These are phyloP conservation scores for Neopestalotiopsis rosae DNA, from an alignment of 2,329 filamentous ascomycete genomes.

Conservation along the genomic window DNA sequence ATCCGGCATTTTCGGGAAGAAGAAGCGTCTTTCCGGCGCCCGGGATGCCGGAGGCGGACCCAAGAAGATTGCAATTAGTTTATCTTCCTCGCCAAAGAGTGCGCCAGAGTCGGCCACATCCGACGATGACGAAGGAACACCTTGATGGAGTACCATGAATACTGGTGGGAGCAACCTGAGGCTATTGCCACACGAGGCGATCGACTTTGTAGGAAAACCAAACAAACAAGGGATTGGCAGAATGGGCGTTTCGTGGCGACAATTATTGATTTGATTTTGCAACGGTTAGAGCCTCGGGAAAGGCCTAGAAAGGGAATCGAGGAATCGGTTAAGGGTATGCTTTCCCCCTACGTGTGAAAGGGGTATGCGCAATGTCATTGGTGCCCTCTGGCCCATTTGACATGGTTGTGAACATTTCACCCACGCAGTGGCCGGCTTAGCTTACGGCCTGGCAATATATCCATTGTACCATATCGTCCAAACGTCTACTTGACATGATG, in stretches of 20 bases:
- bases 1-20: conserved; percentile 48
- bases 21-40: conserved; percentile 49
- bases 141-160: conserved; percentile 19
- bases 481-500: not conserved
- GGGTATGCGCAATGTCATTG: not conserved
- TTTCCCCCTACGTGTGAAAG: conserved; percentile 3
- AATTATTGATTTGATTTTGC: conserved; percentile 27
- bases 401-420: not conserved
- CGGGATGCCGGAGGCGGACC: conserved; percentile 46
- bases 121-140: conserved; percentile 25
- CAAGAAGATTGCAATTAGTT: conserved; percentile 65
- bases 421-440: not conserved
- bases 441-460: not conserved
- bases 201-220: conserved; percentile 25
- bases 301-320: conserved; percentile 16
- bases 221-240: conserved; percentile 30
- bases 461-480: conserved; percentile 7
- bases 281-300: conserved; percentile 28
- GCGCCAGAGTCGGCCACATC: conserved; percentile 24
- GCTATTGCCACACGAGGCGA: conserved; percentile 6
- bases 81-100: conserved; percentile 51
- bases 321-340: not conserved
- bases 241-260: conserved; percentile 33
- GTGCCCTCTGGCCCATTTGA: not conserved
- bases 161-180: not conserved